These are phyloP conservation scores for Nannochloropsis gaditana DNA, from an alignment of 108 stramenopile species.

Conservation along the genomic window DNA sequence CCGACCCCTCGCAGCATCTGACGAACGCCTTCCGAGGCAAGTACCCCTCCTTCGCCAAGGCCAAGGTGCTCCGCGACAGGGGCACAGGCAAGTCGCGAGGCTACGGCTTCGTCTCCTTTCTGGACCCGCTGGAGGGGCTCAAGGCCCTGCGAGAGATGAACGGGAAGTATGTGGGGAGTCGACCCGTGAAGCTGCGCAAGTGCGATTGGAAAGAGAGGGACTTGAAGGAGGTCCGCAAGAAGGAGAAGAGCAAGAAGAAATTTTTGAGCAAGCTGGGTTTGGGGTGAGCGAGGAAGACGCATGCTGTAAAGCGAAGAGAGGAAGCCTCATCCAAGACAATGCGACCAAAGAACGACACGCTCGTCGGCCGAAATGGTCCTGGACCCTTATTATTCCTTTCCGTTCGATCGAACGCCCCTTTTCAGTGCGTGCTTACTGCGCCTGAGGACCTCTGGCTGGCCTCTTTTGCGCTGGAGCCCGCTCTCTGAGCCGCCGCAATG, in stretches of 20 bases:
- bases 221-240: constrained; percentile 69
- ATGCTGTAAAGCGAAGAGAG: too few species aligned
- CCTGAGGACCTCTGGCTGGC: too few species aligned
- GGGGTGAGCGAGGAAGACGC: not conserved
- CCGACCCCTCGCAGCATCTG: constrained; percentile 43
- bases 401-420: too few species aligned
- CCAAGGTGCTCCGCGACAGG: constrained; percentile 66
- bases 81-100: constrained; percentile 66
- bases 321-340: too few species aligned
- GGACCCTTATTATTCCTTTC: too few species aligned
- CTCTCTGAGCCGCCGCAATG: not conserved
- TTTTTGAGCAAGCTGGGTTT: constrained; percentile 21
- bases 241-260: constrained; percentile 58
- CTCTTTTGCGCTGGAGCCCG: too few species aligned
- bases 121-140: constrained; percentile 85
- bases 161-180: constrained; percentile 80
- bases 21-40: constrained; percentile 66
- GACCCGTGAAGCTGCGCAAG: constrained; percentile 85
- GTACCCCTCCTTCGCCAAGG: constrained; percentile 71
- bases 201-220: constrained; percentile 90
- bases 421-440: too few species aligned
- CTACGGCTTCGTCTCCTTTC: constrained; percentile 90
- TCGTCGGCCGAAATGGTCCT: too few species aligned
- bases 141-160: constrained; percentile 89
- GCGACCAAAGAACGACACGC: too few species aligned